Evolutionary conservation across 2,329 filamentous ascomycete species (phyloP).

Genomic region (Chrysosporium keratinophilum): DNA sequence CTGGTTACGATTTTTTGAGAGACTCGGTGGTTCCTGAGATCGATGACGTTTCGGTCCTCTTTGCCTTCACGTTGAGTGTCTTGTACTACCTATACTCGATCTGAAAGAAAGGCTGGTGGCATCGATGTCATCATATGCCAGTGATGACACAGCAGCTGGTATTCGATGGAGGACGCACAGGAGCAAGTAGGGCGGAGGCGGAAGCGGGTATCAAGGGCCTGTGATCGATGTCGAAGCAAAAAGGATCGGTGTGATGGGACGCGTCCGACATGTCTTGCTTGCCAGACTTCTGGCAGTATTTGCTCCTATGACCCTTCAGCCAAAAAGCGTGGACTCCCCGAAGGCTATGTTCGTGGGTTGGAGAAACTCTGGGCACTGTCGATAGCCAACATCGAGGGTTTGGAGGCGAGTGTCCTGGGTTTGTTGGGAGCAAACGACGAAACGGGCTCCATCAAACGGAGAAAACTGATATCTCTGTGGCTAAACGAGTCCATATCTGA

Average conservation of each 20-base stretch:
- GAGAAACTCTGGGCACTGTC: slow-evolving; percentile 39
- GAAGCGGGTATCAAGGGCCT: slow-evolving; percentile 39
- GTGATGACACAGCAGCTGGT: background rate
- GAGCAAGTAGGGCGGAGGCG: slow-evolving; percentile 16
- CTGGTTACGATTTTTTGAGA: background rate
- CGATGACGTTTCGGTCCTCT: background rate
- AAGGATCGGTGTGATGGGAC: slow-evolving; percentile 39
- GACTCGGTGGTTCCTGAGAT: background rate
- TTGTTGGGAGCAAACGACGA: slow-evolving; percentile 29
- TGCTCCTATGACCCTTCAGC: slow-evolving; percentile 37
- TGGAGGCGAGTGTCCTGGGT: slow-evolving; percentile 34
- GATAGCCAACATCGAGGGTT: slow-evolving; percentile 36
- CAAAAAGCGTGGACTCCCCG: slow-evolving; percentile 38
- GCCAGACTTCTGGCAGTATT: slow-evolving; percentile 30
- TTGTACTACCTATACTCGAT: too few species aligned
- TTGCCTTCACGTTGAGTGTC: too few species aligned
- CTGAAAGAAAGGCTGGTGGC: background rate
- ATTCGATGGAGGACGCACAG: slow-evolving; percentile 3
- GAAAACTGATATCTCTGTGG: slow-evolving; percentile 32
- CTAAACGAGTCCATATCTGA: slow-evolving; percentile 33
- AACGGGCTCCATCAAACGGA: slow-evolving; percentile 24
- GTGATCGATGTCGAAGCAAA: slow-evolving; percentile 38
- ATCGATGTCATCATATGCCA: background rate
- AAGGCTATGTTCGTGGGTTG: slow-evolving; percentile 39
- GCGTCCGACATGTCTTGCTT: slow-evolving; percentile 36